These are phyloP conservation scores for Diaporthe destruens DNA, from an alignment of 2,329 filamentous ascomycete species.

Conservation along the genomic window DNA sequence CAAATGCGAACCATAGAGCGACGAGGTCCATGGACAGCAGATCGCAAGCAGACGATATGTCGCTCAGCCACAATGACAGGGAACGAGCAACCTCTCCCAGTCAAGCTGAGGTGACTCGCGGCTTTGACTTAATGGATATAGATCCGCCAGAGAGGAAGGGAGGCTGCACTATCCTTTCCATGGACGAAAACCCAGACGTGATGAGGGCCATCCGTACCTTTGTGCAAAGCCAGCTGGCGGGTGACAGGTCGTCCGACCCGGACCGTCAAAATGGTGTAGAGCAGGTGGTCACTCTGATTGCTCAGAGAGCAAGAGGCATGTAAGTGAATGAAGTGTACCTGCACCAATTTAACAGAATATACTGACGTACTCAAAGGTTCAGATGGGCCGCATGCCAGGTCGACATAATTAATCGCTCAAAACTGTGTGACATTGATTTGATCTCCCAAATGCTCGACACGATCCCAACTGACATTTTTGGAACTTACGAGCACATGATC, in stretches of 20 bases:
- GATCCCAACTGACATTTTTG: not conserved
- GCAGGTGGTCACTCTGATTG: not conserved
- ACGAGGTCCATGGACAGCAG: not conserved
- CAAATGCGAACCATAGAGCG: not conserved
- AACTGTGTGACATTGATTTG: not conserved
- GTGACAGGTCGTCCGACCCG: not conserved
- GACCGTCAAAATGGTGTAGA: not conserved
- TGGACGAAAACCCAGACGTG: constrained; percentile 6
- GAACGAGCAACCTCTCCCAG: not conserved
- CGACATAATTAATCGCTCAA: constrained; percentile 1
- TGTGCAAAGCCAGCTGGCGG: not conserved
- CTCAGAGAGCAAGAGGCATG: not conserved
- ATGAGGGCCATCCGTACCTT: not conserved
- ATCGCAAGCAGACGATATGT: too few species aligned
- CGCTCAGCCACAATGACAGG: too few species aligned
- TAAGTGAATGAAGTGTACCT: not conserved
- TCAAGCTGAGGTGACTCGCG: too few species aligned
- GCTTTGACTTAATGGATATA: not conserved
- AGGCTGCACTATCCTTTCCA: constrained; percentile 21
- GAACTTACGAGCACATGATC: constrained; percentile 7
- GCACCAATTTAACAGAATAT: fast-evolving
- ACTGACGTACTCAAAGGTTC: not conserved
- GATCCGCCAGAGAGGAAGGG: not conserved
- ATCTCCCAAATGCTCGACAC: constrained; percentile 10
- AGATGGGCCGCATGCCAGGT: constrained; percentile 31